Evolutionary conservation across 495 filamentous ascomycete species (phyloP), one percentile per base, ranked within the genome.

Genomic region (Sphaerosporella brunnea): DNA sequence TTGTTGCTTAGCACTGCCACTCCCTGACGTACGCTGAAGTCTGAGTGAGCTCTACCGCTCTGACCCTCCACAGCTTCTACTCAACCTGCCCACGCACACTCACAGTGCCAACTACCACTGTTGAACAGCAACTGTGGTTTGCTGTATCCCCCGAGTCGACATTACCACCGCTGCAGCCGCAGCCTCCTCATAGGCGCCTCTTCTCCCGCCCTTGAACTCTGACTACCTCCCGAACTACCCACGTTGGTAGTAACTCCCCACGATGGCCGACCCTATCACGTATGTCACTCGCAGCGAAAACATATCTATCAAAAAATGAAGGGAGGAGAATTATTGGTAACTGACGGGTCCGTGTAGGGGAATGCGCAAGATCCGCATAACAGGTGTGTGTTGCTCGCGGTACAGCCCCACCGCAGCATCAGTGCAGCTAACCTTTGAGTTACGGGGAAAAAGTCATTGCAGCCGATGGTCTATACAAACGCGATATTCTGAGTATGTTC

Each of bases 381-480:
- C 74, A 63, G 77, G 75, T 78, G 70, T 64, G 69, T 59, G 23
- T 56, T 39, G 21, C 41, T 11, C 25, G 13, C 20, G 19, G 13
- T 2, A 2, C 15, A 23, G 13, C 23, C n/a, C 13, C 23, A 30
- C 23, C 19, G n/a, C n/a, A n/a, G n/a, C n/a, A n/a, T n/a, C n/a
- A n/a, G n/a, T n/a, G n/a, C 3, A 36, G 30, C 28, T 46, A 46
- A 46, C 43, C 23, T 43, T 43, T 43, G 19, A 23, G 40, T 42
- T n/a, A n/a, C n/a, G n/a, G n/a, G 28, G 15, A 10, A 38, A 54
- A 52, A 93, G 90, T 99, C 65, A 93, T 99, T 70, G 90, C 90
- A 54, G 90, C 90, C 51, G 90, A 99, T 71, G 86, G 92, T 38
- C 73, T 99, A 52, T 94, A 95, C 73, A 96, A 95, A 68, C 78